These are phyloP conservation scores for Cunninghamia lanceolata DNA, from an alignment of 75 land plant species.

Conservation along the genomic window DNA sequence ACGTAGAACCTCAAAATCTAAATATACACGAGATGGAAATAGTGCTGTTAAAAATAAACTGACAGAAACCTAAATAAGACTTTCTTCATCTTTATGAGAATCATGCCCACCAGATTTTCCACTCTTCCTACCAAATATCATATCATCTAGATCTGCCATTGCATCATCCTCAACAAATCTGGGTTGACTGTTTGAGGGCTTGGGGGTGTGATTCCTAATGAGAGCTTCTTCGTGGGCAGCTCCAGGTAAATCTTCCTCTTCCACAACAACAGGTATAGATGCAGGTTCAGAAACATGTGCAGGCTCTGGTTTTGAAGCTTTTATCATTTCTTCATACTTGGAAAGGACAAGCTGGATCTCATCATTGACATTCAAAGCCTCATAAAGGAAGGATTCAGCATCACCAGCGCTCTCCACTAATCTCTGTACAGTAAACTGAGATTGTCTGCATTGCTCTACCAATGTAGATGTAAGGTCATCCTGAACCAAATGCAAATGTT, in stretches of 20 bases:
- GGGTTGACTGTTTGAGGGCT: not conserved
- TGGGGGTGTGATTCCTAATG: not conserved
- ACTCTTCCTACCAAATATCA: conserved; percentile 11
- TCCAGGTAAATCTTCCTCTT: conserved; percentile 6
- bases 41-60: not conserved
- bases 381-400: conserved; percentile 68
- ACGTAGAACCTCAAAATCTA: not conserved
- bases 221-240: conserved; percentile 8
- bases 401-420: conserved; percentile 65
- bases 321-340: conserved; percentile 43
- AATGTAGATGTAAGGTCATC: conserved; percentile 68
- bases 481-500: conserved; percentile 28
- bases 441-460: conserved; percentile 69
- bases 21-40: conserved; percentile 2
- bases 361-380: conserved; percentile 81
- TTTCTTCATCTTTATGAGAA: conserved; percentile 4
- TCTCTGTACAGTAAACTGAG: conserved; percentile 63
- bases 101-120: conserved; percentile 1
- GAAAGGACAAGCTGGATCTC: conserved; percentile 58
- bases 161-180: conserved; percentile 11
- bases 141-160: conserved; percentile 8
- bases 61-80: conserved; percentile 11
- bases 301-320: conserved; percentile 1
- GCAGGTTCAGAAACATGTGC: conserved; percentile 11
- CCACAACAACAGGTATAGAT: conserved; percentile 9